Evolutionary conservation across 352 stramenopile genomes (phyloP).

Genomic region (Globisporangium paddicum): DNA sequence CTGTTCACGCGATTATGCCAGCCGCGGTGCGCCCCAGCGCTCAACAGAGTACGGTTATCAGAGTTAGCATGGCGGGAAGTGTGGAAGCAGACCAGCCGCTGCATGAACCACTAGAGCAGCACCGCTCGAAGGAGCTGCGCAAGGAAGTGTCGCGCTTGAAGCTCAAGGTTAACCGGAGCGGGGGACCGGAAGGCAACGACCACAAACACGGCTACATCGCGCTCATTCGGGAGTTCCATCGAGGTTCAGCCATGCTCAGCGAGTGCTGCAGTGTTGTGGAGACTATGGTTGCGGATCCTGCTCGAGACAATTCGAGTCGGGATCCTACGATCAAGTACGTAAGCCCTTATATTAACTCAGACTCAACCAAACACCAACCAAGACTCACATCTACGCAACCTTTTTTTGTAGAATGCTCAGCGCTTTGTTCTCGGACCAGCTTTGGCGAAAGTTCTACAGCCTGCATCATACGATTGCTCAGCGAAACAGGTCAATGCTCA

Average conservation of each 20-base stretch:
- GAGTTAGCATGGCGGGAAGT: too few species aligned
- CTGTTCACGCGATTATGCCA: background rate
- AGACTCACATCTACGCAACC: background rate
- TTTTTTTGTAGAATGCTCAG: conserved; percentile 7
- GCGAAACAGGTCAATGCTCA: conserved; percentile 18
- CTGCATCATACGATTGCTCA: conserved; percentile 11
- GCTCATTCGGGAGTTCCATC: conserved; percentile 20
- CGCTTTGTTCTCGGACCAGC: conserved; percentile 16
- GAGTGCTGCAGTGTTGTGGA: background rate
- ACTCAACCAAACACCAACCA: background rate
- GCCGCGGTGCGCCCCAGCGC: background rate
- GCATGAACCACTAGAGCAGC: conserved; percentile 30
- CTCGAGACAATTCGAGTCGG: background rate
- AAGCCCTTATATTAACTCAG: background rate
- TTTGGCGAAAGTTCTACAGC: conserved; percentile 14
- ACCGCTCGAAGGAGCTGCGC: conserved; percentile 26
- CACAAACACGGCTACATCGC: conserved; percentile 36
- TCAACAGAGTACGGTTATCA: background rate
- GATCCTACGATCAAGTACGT: conserved; percentile 6
- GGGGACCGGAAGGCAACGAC: conserved; percentile 22
- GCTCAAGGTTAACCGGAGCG: conserved; percentile 20
- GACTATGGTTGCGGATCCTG: background rate
- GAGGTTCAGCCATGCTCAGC: background rate
- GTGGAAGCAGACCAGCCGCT: conserved; percentile 1
- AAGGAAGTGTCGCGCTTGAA: conserved; percentile 32